A percentile compares a stretch with the other conserved stretches of the same genome.
Evolutionary conservation across 75 land plant genomes (phyloP).

Genomic region (Chamaecyparis obtusa): DNA sequence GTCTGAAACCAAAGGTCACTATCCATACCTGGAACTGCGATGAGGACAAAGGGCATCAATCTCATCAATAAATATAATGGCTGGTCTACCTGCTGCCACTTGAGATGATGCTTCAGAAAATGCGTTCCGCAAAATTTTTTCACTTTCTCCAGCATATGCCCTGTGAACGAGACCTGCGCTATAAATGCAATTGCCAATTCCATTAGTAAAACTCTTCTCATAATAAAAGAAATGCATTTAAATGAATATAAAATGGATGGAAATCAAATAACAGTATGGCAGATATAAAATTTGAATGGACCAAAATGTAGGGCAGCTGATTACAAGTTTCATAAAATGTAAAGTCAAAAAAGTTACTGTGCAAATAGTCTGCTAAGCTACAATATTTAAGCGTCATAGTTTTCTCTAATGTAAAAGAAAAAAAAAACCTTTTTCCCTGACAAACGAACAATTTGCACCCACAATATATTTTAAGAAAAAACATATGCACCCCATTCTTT

Average conservation of each 20-base stretch:
- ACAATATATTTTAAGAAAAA: background rate
- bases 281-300: background rate
- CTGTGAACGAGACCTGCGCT: constrained; percentile 79
- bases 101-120: constrained; percentile 71
- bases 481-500: background rate
- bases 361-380: background rate
- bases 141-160: constrained; percentile 94
- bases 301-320: background rate
- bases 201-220: background rate
- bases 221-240: background rate
- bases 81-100: constrained; percentile 69
- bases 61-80: constrained; percentile 89
- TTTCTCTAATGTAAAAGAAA: too few species aligned
- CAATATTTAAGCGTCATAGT: background rate
- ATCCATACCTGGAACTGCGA: constrained; percentile 56
- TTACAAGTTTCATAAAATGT: background rate
- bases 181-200: background rate
- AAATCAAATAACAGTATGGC: background rate
- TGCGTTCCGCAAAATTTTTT: constrained; percentile 72
- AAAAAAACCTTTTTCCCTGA: background rate
- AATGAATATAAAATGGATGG: background rate
- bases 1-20: background rate
- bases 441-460: background rate
- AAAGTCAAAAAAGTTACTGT: too few species aligned
- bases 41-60: constrained; percentile 88